Evolutionary conservation across 129 eudicot genomes (phyloP).

Genomic region (Lactuca saligna): DNA sequence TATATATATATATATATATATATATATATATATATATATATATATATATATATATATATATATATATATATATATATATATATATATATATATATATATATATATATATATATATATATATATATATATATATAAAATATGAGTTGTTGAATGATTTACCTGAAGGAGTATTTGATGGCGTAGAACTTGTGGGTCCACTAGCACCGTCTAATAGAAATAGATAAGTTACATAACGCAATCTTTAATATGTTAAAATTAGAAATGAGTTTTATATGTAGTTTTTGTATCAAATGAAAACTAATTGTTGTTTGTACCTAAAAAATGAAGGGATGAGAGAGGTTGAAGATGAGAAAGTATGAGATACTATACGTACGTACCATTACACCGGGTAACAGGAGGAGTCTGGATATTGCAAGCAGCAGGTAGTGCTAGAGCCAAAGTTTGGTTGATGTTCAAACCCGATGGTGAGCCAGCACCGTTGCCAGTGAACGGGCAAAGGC

Average conservation of each 20-base stretch:
- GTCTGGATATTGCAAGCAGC: conserved; percentile 64
- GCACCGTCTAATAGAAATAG: conserved; percentile 22
- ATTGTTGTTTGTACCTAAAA: background rate
- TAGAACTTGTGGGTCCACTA: conserved; percentile 25
- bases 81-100: no score
- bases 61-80: no score
- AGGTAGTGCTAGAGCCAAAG: conserved; percentile 67
- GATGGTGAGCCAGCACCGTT: conserved; percentile 39
- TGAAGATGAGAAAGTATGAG: conserved; percentile 1
- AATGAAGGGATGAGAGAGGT: background rate
- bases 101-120: no score
- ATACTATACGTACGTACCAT: conserved; percentile 27
- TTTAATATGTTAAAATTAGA: background rate
- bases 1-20: no score
- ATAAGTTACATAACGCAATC: background rate
- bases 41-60: no score
- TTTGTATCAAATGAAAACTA: background rate
- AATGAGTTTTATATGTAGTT: no score
- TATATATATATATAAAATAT: no score
- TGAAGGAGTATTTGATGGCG: conserved; percentile 24
- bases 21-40: no score
- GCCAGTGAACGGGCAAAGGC: conserved; percentile 58
- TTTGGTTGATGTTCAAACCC: conserved; percentile 62
- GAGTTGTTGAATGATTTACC: conserved; percentile 6
- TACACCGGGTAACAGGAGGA: conserved; percentile 68